Evolutionary conservation across 345 rosid species (phyloP), one percentile per base, ranked within the genome.

Genomic region (Isatis tinctoria): DNA sequence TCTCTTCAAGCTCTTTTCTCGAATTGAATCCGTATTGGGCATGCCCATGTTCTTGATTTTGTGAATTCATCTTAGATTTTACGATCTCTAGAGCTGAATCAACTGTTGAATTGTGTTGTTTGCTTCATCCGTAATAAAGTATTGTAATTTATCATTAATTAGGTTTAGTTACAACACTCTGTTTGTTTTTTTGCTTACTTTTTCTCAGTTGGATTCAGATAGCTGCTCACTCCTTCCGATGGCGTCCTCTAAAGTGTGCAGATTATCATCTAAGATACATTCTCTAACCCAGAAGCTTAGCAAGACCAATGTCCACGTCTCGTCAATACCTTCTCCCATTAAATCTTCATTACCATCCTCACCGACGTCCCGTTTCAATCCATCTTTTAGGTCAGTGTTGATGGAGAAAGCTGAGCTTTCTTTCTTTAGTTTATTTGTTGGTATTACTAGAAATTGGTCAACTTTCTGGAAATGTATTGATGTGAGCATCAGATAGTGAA

Each of bases 241-340:
- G 96, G 88, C 92, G 27, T 81, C 91, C 48, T 76, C 72, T 45
- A 85, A 74, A 75, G 43, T 78, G 0, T 75, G 87, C 17, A 80
- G 87, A 78, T 57, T 88, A 60, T 83, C 89, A 22, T 65, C 88
- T 3, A 85, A 89, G 72, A 32, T 86, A 64, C 83, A 76, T 72
- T 72, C 83, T 66, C 33, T 82, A 9, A 57, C 83, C 17, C 70
- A 76, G 60, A 83, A 83, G 67, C 60, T 81, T 58, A 79, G 43
- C 67, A 85, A 77, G 56, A 41, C 51, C 6, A 69, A 68, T 53
- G 13, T 51, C 1, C 57, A 51, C n/a, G 30, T 28, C 63, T 67
- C 74, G 0, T 74, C 81, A 0, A n/a, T 88, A n/a, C 78, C 54
- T 17, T 62, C 85, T 70, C 61, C 82, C 14, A 41, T 79, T 28